Evolutionary conservation across 1,139 yeast genomes (phyloP).

Genomic region (Keqinozyma sinolaborantium): DNA sequence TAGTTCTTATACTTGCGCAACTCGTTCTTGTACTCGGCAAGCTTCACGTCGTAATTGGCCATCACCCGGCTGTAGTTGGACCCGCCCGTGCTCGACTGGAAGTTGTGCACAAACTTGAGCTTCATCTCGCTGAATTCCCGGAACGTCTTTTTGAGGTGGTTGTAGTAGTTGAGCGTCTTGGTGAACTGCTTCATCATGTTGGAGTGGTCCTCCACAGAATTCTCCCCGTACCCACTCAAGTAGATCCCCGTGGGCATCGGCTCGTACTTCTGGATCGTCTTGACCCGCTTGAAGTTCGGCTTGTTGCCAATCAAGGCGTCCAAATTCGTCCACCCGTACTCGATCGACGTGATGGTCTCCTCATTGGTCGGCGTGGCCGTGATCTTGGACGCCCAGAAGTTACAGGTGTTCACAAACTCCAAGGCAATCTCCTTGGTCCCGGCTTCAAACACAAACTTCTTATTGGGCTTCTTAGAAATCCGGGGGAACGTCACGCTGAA

Average conservation of each 20-base stretch:
- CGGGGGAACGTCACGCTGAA: slow-evolving; percentile 44
- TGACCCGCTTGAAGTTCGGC: slow-evolving; percentile 32
- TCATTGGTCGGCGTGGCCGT: slow-evolving; percentile 72
- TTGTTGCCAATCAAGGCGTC: slow-evolving; percentile 32
- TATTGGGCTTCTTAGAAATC: slow-evolving; percentile 27
- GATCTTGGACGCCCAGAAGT: slow-evolving; percentile 86
- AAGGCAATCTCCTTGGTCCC: slow-evolving; percentile 68
- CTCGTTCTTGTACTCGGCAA: slow-evolving; percentile 42
- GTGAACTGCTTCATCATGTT: slow-evolving; percentile 48
- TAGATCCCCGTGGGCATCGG: slow-evolving; percentile 40
- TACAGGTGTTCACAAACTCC: slow-evolving; percentile 73
- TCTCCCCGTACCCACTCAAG: slow-evolving; percentile 32
- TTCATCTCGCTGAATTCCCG: slow-evolving; percentile 31
- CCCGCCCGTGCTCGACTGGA: slow-evolving; percentile 23
- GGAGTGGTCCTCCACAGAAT: slow-evolving; percentile 25
- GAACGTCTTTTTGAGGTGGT: slow-evolving; percentile 35
- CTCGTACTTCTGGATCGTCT: slow-evolving; percentile 39
- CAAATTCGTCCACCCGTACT: slow-evolving; percentile 74
- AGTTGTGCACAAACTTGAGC: slow-evolving; percentile 25
- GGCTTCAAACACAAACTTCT: slow-evolving; percentile 49
- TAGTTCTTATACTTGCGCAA: slow-evolving; percentile 45
- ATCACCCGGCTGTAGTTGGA: slow-evolving; percentile 35
- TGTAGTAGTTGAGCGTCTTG: slow-evolving; percentile 42
- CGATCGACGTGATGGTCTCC: slow-evolving; percentile 65
- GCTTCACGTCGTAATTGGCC: slow-evolving; percentile 37